Evolutionary conservation across 805 yeast genomes (phyloP).

Genomic region (Candida khao-thaluensis): DNA sequence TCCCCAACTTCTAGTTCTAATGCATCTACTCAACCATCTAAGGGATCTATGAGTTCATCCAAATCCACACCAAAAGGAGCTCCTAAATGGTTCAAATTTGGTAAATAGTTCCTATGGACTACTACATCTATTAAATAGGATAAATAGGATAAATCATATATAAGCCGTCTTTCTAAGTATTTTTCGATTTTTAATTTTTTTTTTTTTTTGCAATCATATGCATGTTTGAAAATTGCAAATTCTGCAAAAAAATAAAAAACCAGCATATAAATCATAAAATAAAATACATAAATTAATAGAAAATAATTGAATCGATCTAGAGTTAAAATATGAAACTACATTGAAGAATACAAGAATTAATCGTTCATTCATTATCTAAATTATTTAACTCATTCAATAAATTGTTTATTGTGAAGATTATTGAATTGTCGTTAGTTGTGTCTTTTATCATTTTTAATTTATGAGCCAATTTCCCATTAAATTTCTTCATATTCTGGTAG

Average conservation of each 20-base stretch:
- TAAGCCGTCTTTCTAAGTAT: too few species aligned
- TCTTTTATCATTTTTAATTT: slow-evolving; percentile 22
- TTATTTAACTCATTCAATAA: slow-evolving; percentile 18
- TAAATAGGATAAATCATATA: too few species aligned
- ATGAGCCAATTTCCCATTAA: slow-evolving; percentile 2
- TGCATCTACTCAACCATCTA: not conserved
- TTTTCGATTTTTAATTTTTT: too few species aligned
- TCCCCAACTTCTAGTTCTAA: not conserved
- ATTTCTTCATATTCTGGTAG: slow-evolving; percentile 21
- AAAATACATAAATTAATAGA: too few species aligned
- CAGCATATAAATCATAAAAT: too few species aligned
- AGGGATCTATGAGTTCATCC: not conserved
- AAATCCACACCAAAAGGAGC: slow-evolving; percentile 3
- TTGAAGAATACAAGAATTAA: not conserved
- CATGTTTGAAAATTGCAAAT: too few species aligned
- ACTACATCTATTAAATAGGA: too few species aligned
- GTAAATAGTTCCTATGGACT: too few species aligned
- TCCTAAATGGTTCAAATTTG: slow-evolving; percentile 11
- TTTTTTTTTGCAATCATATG: too few species aligned
- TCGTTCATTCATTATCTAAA: slow-evolving; percentile 3
- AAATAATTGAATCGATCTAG: too few species aligned
- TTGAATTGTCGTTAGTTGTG: slow-evolving; percentile 20
- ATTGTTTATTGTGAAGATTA: slow-evolving; percentile 23
- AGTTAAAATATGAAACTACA: too few species aligned
- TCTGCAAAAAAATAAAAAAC: too few species aligned